A percentile compares a stretch with the other conserved stretches of the same genome.
Conservation (phyloP, 805 yeast species). For the Danielia reshetovae region DNA sequence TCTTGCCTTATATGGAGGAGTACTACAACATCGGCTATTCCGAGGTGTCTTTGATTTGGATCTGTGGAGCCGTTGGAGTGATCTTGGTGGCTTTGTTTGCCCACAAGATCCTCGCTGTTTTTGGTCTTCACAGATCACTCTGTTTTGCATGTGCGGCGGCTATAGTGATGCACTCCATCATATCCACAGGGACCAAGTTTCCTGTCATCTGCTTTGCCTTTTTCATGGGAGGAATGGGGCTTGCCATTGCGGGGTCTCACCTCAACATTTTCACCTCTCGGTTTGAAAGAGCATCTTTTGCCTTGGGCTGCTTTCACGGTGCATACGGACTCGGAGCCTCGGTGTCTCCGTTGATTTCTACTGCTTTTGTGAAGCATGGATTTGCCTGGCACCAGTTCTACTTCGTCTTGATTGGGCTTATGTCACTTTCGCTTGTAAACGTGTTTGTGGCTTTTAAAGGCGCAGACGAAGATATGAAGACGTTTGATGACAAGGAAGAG, state of each 20-base stretch:
- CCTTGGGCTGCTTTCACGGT: conserved; percentile 64
- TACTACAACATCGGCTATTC: conserved; percentile 47
- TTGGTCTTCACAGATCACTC: conserved; percentile 41
- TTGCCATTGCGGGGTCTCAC: conserved; percentile 47
- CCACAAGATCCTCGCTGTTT: conserved; percentile 36
- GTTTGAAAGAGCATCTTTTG: conserved; percentile 50
- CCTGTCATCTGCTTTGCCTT: conserved; percentile 47
- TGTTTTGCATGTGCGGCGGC: conserved; percentile 30
- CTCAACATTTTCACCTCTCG: conserved; percentile 49
- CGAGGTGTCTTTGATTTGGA: conserved; percentile 56
- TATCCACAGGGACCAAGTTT: conserved; percentile 47
- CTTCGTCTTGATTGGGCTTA: conserved; percentile 43
- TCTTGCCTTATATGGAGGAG: conserved; percentile 51
- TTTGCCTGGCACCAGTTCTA: conserved; percentile 53
- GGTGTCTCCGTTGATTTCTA: conserved; percentile 61
- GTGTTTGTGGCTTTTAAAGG: conserved; percentile 44
- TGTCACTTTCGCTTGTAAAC: conserved; percentile 28
- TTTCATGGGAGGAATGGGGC: conserved; percentile 57
- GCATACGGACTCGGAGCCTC: conserved; percentile 72
- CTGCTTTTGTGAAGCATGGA: conserved; percentile 48
- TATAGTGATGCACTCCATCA: conserved; percentile 39
- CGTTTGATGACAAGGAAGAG: conserved; percentile 21
- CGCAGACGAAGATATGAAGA: conserved; percentile 44
- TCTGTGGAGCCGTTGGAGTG: conserved; percentile 55
- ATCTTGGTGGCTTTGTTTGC: conserved; percentile 48